Percentiles rank a stretch among this genome's conserved stretches.
Conservation (phyloP, 768 basidiomycete species). For the Cantharellus cinnabarinus region DNA sequence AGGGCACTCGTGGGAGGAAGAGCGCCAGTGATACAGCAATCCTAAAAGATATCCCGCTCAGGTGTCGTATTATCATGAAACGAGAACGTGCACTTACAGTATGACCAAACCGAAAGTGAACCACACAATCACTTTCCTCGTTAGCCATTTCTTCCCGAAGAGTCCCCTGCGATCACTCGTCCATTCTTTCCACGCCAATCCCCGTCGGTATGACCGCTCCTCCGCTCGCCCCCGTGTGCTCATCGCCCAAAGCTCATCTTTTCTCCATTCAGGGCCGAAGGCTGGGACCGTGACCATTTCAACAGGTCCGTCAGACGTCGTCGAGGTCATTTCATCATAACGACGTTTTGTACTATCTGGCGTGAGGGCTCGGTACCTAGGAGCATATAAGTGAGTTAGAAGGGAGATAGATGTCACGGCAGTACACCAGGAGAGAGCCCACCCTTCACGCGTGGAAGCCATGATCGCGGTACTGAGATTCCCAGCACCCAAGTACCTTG, state of each 20-base stretch:
- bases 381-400: not conserved
- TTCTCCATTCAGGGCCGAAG: constrained; percentile 77
- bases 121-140: constrained; percentile 41
- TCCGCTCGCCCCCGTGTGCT: constrained; percentile 51
- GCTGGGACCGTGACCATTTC: constrained; percentile 88
- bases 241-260: constrained; percentile 55
- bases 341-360: not conserved
- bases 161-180: constrained; percentile 60
- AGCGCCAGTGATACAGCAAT: constrained; percentile 53
- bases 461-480: constrained; percentile 19
- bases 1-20: constrained; percentile 66
- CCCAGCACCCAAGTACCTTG: constrained; percentile 43
- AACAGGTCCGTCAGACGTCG: constrained; percentile 25
- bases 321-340: not conserved
- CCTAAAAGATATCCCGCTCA: constrained; percentile 17
- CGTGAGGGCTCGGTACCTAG: constrained; percentile 10
- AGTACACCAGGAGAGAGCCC: not conserved
- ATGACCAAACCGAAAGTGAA: constrained; percentile 36
- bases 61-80: not conserved
- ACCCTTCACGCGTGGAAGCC: constrained; percentile 1
- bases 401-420: constrained; percentile 19
- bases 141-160: constrained; percentile 56
- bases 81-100: constrained; percentile 30
- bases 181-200: constrained; percentile 39
- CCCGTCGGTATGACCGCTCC: constrained; percentile 23